Percentiles rank a stretch among this genome's conserved stretches.
These are phyloP conservation scores for Microcyclospora pomicola DNA, from an alignment of 2,329 filamentous ascomycete genomes.

Conservation along the genomic window DNA sequence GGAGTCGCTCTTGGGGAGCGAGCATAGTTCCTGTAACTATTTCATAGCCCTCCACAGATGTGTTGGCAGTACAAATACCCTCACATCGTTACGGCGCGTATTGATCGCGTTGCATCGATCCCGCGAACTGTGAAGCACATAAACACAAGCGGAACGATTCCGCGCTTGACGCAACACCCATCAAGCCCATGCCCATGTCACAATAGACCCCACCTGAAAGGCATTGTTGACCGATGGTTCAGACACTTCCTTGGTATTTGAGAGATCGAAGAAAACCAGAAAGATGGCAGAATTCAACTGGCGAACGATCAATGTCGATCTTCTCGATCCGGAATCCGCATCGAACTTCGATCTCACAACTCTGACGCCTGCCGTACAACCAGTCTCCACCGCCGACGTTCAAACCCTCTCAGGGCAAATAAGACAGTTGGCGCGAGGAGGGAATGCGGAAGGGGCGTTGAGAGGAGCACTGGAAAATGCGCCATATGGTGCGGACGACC, in stretches of 20 bases:
- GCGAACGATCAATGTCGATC: constrained; percentile 90
- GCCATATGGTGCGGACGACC: constrained; percentile 49
- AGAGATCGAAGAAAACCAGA: neutral
- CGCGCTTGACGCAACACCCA: neutral
- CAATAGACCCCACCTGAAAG: too few relatives aligned
- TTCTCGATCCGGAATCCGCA: constrained; percentile 76
- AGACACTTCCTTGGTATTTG: too few relatives aligned
- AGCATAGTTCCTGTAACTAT: neutral
- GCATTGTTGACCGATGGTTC: too few relatives aligned
- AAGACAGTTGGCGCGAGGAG: constrained; percentile 72
- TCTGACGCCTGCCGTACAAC: constrained; percentile 61
- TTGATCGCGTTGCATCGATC: neutral
- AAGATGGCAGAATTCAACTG: constrained; percentile 43
- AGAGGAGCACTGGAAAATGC: constrained; percentile 72
- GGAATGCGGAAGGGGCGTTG: constrained; percentile 76
- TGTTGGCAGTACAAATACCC: too few relatives aligned
- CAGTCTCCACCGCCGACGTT: constrained; percentile 63
- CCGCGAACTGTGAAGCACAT: neutral
- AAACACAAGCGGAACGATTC: constrained; percentile 1
- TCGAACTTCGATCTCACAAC: constrained; percentile 83
- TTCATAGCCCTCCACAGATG: too few relatives aligned
- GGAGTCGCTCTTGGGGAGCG: neutral
- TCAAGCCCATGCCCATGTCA: neutral
- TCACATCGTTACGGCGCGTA: too few relatives aligned
- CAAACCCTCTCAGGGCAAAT: constrained; percentile 68